These are phyloP conservation scores for Xylaria arbuscula DNA, from an alignment of 2,329 filamentous ascomycete species.

Conservation along the genomic window DNA sequence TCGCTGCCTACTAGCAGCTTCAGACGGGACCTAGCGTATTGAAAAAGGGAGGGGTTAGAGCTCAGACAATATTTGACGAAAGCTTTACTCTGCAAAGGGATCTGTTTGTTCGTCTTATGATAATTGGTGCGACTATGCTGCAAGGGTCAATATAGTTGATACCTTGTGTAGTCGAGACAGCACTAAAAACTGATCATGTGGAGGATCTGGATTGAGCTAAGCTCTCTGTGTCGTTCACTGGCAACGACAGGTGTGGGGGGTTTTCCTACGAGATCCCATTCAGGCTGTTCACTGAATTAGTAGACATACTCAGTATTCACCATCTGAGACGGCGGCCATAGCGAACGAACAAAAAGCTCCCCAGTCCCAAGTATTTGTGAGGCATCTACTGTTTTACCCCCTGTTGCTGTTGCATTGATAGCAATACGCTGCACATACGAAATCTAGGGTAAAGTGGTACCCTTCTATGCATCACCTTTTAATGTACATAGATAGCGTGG, in stretches of 20 bases:
- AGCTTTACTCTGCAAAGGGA: too few relatives aligned
- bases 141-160: neutral
- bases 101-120: too few relatives aligned
- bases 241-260: neutral
- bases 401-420: neutral
- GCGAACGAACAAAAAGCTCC: neutral
- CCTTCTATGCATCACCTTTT: too few relatives aligned
- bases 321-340: neutral
- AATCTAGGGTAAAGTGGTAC: neutral
- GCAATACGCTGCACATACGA: neutral
- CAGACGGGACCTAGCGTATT: too few relatives aligned
- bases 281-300: neutral
- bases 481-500: neutral
- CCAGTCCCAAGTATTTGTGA: neutral
- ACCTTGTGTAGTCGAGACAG: neutral
- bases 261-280: neutral
- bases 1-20: too few relatives aligned
- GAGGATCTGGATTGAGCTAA: neutral
- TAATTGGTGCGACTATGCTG: neutral
- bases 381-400: conserved; percentile 5
- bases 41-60: too few relatives aligned
- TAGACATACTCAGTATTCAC: neutral
- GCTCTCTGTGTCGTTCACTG: neutral
- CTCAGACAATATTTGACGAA: too few relatives aligned
- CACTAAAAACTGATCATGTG: neutral